phyloP scores from a whole-genome alignment of 176 grass and related monocot species.

The Lolium multiflorum region DNA sequence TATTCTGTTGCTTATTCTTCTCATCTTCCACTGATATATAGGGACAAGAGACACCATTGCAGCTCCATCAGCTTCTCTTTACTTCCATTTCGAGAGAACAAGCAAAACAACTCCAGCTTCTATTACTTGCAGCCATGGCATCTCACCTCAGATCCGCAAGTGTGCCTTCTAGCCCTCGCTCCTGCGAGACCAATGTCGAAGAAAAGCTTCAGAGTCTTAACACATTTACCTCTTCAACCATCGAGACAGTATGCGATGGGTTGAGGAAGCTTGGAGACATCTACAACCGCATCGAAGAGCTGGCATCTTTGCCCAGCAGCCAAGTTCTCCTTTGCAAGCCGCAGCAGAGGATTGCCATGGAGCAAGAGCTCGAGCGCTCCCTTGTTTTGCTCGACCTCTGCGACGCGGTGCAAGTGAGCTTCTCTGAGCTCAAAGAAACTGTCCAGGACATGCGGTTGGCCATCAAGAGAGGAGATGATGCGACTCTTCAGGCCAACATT shows the following conservation, averaged over 20 bases:
- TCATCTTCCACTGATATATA: conserved; percentile 23
- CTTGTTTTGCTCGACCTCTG: conserved; percentile 42
- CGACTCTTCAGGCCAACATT: conserved; percentile 1
- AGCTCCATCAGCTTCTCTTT: neutral
- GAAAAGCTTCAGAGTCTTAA: neutral
- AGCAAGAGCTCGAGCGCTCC: conserved; percentile 43
- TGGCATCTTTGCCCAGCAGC: neutral
- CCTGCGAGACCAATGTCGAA: neutral
- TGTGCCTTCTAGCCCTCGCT: neutral
- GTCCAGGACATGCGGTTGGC: conserved; percentile 7
- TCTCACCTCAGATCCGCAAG: neutral
- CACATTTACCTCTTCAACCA: neutral
- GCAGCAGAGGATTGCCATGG: conserved; percentile 11
- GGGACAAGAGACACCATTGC: neutral
- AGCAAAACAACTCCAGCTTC: neutral
- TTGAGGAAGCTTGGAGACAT: neutral
- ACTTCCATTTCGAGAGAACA: neutral
- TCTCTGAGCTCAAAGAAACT: conserved; percentile 30
- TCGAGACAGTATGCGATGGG: neutral
- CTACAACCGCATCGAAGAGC: neutral
- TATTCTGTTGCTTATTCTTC: neutral
- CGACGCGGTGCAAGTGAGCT: neutral
- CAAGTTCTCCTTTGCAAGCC: neutral
- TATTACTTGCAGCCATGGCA: neutral
- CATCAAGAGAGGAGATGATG: conserved; percentile 35